These are phyloP conservation scores for Talaromyces pinophilus DNA, from an alignment of 2,329 filamentous ascomycete species.

Conservation along the genomic window DNA sequence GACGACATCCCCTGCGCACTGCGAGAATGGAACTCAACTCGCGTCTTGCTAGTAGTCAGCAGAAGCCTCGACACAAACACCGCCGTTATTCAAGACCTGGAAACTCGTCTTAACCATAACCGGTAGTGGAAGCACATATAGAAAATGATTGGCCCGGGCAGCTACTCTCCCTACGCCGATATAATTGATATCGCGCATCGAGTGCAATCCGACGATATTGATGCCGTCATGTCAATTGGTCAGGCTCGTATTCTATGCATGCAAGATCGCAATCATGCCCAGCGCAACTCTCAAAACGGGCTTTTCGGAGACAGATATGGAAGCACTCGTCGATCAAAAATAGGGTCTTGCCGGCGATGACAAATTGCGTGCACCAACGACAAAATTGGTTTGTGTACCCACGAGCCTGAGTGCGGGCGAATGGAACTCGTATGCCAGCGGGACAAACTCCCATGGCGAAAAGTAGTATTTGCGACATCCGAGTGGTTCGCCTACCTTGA, in stretches of 20 bases:
- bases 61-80: constrained; percentile 11
- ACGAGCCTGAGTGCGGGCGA: constrained; percentile 8
- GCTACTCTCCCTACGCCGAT: constrained; percentile 10
- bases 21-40: constrained; percentile 12
- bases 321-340: constrained; percentile 14
- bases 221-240: constrained; percentile 13
- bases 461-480: constrained; percentile 17
- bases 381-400: not conserved
- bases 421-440: constrained; percentile 17
- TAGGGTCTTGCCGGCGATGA: constrained; percentile 6
- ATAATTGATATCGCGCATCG: too few relatives aligned
- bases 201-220: constrained; percentile 6
- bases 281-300: constrained; percentile 6
- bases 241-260: constrained; percentile 16
- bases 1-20: constrained; percentile 11
- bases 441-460: constrained; percentile 9
- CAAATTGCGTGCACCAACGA: not conserved
- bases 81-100: not conserved
- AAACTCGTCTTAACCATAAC: not conserved
- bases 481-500: constrained; percentile 3
- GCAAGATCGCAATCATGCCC: constrained; percentile 14
- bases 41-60: constrained; percentile 14
- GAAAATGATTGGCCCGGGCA: constrained; percentile 15
- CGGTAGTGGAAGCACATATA: not conserved
- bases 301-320: constrained; percentile 11